A percentile compares a stretch with the other conserved stretches of the same genome.
Conservation (phyloP, 257 asterid species). For the Plantago elongata region DNA sequence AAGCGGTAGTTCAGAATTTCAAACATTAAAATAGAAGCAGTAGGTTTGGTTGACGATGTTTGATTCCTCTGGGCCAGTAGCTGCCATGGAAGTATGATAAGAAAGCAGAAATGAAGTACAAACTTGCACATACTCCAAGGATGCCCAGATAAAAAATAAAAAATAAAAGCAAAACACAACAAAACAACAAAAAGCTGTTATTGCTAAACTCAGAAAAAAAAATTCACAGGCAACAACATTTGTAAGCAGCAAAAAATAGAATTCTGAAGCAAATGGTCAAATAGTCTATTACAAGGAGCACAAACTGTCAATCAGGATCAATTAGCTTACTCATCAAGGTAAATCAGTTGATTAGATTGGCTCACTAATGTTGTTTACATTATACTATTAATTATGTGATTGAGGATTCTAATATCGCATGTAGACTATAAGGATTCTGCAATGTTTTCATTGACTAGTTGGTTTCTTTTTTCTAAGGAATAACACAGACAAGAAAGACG, state of each 20-base stretch:
- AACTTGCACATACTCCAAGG: not conserved
- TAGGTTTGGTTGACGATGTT: constrained; percentile 68
- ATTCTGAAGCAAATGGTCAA: not conserved
- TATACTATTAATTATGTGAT: too few relatives aligned
- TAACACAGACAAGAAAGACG: too few relatives aligned
- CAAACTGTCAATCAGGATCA: too few relatives aligned
- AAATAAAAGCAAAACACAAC: not conserved
- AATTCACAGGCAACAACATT: constrained; percentile 12
- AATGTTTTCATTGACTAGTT: too few relatives aligned
- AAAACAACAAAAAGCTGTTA: not conserved
- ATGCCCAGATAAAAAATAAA: too few relatives aligned
- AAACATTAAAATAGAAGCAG: constrained; percentile 76
- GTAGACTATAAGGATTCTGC: too few relatives aligned
- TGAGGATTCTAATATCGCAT: too few relatives aligned
- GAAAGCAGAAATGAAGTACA: constrained; percentile 21
- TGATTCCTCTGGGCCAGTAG: constrained; percentile 80
- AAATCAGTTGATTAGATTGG: too few relatives aligned
- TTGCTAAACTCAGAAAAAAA: not conserved
- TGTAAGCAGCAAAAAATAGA: not conserved
- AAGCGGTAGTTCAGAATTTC: constrained; percentile 92
- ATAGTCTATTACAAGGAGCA: not conserved
- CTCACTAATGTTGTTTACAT: too few relatives aligned
- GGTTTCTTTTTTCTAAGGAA: too few relatives aligned
- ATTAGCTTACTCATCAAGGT: too few relatives aligned
- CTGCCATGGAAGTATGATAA: constrained; percentile 43